Base-by-base conservation (phyloP, 192 early-diverging fungal genomes). In the Funneliformis mosseae region DNA sequence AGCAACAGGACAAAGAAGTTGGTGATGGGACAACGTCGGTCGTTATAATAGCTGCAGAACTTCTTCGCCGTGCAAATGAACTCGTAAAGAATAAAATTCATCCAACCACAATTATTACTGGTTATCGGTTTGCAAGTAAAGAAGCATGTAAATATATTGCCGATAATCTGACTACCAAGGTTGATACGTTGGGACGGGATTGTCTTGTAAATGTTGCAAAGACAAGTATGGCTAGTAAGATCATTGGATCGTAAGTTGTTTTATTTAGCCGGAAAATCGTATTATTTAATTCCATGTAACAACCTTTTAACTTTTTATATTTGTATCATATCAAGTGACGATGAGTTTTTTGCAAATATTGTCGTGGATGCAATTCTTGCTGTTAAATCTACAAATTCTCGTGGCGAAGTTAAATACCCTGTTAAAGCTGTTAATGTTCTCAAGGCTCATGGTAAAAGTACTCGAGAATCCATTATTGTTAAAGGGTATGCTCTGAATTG, bases 21-120 rank as follows among this genome's bases (percentile, higher is more conserved):
- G 98, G 98, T 62, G 98, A 99, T 85, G 98, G 98, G 16, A 99
- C 98, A 7, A 99, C 98, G 2, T 99, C 97, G 3, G 98, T 99
- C 18, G 98, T 99, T 11, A 97, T 99, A 76, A 97, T 99, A 82
- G 98, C 98, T 5, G 96, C 98, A 8, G 98, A 99, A 86, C 89
- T 99, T 42, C 89, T 99, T 83, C 90, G 93, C 64, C 91, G 97
- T 73, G 98, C 96, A 42, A 98, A 98, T 84, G 98, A 99, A 76
- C 89, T 99, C 66, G 93, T 99, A 63, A 98, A 98, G 90, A 97
- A 96, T 91, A 96, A 96, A 85, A 99, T 99, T 84, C 98, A 99
- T 86, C 98, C 98, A 23, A 97, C 97, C 7, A 99, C 97, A 42
- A 95, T 99, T 81, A 99, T 99, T 79, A 92, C 94, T n/a, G 98